These are phyloP conservation scores for Aciculosporium take DNA, from an alignment of 2,329 filamentous ascomycete genomes.

Conservation along the genomic window DNA sequence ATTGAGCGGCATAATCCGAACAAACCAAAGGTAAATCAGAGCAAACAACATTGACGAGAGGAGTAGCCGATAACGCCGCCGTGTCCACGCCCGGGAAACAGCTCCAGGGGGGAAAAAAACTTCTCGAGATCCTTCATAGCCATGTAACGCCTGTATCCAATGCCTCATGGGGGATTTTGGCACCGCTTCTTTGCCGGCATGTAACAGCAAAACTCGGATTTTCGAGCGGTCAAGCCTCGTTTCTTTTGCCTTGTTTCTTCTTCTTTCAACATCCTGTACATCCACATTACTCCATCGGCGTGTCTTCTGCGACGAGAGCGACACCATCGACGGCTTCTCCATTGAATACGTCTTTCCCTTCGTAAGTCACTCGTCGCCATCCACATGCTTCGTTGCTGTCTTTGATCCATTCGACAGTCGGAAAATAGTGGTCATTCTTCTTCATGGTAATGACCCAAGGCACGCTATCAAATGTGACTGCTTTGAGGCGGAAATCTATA, in stretches of 20 bases:
- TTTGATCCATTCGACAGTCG: constrained; percentile 56
- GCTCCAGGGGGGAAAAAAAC: constrained; percentile 21
- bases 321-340: constrained; percentile 42
- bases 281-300: constrained; percentile 25
- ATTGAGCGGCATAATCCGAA: constrained; percentile 2
- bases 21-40: background rate
- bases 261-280: background rate
- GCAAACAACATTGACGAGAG: too few relatives aligned
- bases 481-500: constrained; percentile 82
- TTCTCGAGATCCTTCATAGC: constrained; percentile 21
- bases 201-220: background rate
- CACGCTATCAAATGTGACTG: constrained; percentile 97
- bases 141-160: constrained; percentile 18
- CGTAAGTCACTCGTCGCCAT: constrained; percentile 50
- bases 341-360: constrained; percentile 35
- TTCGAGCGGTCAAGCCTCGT: background rate
- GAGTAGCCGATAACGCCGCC: constrained; percentile 4
- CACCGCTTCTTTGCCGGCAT: constrained; percentile 6
- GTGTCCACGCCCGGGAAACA: constrained; percentile 9
- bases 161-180: constrained; percentile 8
- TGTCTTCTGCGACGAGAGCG: constrained; percentile 25
- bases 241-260: too few relatives aligned
- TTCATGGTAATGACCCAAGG: constrained; percentile 99
- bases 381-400: constrained; percentile 43
- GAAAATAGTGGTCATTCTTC: constrained; percentile 96